Conservation (phyloP, 2,329 filamentous ascomycete genomes). For the Penicillium sp. region DNA sequence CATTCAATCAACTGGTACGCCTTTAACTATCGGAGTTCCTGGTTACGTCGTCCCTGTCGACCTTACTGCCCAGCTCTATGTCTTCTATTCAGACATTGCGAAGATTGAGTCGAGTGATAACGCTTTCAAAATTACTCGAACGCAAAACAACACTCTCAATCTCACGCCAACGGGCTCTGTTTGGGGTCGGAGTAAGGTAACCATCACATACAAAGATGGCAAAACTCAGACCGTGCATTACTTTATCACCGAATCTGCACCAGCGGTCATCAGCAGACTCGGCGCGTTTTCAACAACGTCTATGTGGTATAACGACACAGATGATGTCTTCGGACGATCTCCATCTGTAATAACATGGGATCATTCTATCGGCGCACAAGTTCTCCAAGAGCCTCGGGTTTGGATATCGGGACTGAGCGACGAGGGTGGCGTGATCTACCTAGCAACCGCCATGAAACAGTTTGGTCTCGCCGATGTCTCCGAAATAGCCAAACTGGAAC, state of each 20-base stretch:
- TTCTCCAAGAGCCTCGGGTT: constrained; percentile 53
- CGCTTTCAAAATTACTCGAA: constrained; percentile 42
- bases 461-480: constrained; percentile 53
- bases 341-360: constrained; percentile 64
- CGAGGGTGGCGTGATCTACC: constrained; percentile 61
- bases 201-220: constrained; percentile 53
- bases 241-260: constrained; percentile 55
- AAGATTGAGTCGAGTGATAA: constrained; percentile 10
- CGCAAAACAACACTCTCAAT: constrained; percentile 43
- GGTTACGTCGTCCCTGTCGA: constrained; percentile 60
- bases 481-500: constrained; percentile 59
- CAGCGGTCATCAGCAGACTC: constrained; percentile 51
- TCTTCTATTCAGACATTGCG: constrained; percentile 47
- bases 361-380: constrained; percentile 34
- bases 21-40: constrained; percentile 58
- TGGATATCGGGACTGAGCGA: constrained; percentile 66
- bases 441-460: constrained; percentile 62
- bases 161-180: constrained; percentile 43
- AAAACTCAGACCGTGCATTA: constrained; percentile 61
- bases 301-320: constrained; percentile 56
- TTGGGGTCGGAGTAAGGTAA: constrained; percentile 57
- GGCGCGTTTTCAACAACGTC: constrained; percentile 60
- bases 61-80: constrained; percentile 50
- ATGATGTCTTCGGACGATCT: constrained; percentile 59
- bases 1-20: constrained; percentile 49